Evolutionary conservation across 1,139 yeast species (phyloP), one percentile per base, ranked within the genome.

Genomic region (Magnusiomyces paraingens): DNA sequence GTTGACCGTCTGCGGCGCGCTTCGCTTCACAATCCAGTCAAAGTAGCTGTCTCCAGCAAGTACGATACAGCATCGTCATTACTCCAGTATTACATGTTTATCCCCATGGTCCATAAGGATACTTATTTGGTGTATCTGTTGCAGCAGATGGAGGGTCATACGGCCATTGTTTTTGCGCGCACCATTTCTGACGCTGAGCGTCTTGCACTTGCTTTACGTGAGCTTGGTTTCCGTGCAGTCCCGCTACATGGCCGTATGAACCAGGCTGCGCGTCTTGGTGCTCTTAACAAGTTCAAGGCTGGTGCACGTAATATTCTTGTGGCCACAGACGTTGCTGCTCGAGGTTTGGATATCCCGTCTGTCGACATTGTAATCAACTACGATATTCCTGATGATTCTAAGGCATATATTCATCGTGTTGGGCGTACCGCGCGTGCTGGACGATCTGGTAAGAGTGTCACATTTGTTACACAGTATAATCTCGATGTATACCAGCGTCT

Each of bases 401-500:
- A 94, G 66, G 95, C 97, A 1, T 93, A 94, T 64, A 91, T 94
- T 61, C 99, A 93, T 70, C 79, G 99, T 66, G 99, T 93, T 18
- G 99, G 99, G 70, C 86, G 99, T 76, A 93, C 99, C 1, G 99
- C 99, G 61, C 84, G 99, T 76, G 96, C 93, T 51, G 96, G 96
- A 1, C 81, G 86, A 60, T 65, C 73, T 2, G 99, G 99, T 57
- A 88, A 86, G 68, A 89, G 97, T 2, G 78, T 93, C 40, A 87
- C 97, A 4, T 75, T 93, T 55, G 95, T 93, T 29, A 90, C 97
- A 0, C 99, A 93, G 70, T 94, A 93, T 67, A 99, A 93, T 69
- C 76, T 93, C 59, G 97, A 90, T 70, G 73, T 90, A 65, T 87
- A 87, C 65, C 74, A 90, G 61, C 78, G 96, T 65, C 91, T 93